phyloP scores from a whole-genome alignment of 2,329 filamentous ascomycete genomes.

The Graphilbum ipis-grandicollis region DNA sequence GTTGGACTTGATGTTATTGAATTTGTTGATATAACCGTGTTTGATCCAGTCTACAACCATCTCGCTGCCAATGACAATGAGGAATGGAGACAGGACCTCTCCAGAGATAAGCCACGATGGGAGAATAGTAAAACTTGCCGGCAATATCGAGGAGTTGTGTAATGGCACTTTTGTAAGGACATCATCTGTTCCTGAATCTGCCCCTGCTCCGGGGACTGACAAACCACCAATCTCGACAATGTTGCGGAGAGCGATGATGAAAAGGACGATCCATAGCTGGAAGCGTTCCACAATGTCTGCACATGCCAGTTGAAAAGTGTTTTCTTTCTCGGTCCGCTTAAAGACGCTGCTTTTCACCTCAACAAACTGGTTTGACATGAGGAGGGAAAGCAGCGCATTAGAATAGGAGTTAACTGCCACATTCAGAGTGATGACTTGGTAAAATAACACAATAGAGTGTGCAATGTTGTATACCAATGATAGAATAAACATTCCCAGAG shows the following conservation, averaged over 20 bases:
- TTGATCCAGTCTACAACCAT: conserved; percentile 96
- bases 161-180: conserved; percentile 37
- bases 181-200: conserved; percentile 27
- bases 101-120: conserved; percentile 63
- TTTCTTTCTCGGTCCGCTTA: conserved; percentile 97
- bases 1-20: conserved; percentile 87
- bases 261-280: conserved; percentile 91
- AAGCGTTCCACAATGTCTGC: conserved; percentile 95
- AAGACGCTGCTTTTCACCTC: conserved; percentile 98
- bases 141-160: conserved; percentile 59
- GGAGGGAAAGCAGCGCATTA: conserved; percentile 77
- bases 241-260: conserved; percentile 91
- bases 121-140: conserved; percentile 78
- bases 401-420: conserved; percentile 98
- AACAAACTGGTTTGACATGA: conserved; percentile 96
- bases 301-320: conserved; percentile 88
- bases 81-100: conserved; percentile 80
- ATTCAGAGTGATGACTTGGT: conserved; percentile 93
- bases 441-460: conserved; percentile 80
- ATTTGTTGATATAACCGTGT: conserved; percentile 94
- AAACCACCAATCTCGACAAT: conserved; percentile 88
- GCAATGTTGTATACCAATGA: conserved; percentile 75
- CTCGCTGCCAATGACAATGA: conserved; percentile 88
- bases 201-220: conserved; percentile 39
- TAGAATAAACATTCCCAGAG: conserved; percentile 79